Base-by-base conservation (phyloP, 1,139 yeast species). In the Pichia sp. region DNA sequence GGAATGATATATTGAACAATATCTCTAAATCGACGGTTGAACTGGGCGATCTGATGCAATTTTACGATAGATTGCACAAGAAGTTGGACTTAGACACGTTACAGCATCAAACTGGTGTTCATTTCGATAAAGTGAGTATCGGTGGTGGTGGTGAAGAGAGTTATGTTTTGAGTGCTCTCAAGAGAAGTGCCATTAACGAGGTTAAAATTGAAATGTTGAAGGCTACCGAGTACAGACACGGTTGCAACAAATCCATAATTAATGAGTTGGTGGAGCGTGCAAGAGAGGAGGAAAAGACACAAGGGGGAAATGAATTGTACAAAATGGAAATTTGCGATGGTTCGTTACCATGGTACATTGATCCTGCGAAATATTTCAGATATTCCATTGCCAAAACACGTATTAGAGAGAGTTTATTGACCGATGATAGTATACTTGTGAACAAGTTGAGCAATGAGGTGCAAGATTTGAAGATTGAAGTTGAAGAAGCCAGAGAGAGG, bases 271-370 rank as follows among this genome's bases (percentile, higher is more conserved):
- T 41, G 15, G 41, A 29, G 10, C 23, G 24, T 12, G 35, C 33
- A 13, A 20, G 33, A 9, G 25, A 31, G 7, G 20, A 22, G 15
- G 27, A 32, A 20, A 15, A 14, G 10, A 33, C 32, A 6, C 15
- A n/a, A n/a, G n/a, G n/a, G n/a, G n/a, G n/a, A n/a, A n/a, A n/a
- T n/a, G n/a, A 19, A 8, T n/a, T n/a, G n/a, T 31, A 37, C 39
- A 40, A 38, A 35, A 33, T 30, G 44, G 41, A 31, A 29, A 31
- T 30, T 44, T 33, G 34, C 21, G 56, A 52, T 40, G 33, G 42
- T 3, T 40, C 50, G 8, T 35, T 54, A 26, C 59, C 59, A 5
- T 56, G 59, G 59, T 53, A 52, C 44, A 41, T 43, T 12, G 30
- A 29, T 5, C 39, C 35, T n/a, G 44, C 42, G 25, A 40, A 44